Conservation (phyloP, 805 yeast species). For the Candida khao-thaluensis region DNA sequence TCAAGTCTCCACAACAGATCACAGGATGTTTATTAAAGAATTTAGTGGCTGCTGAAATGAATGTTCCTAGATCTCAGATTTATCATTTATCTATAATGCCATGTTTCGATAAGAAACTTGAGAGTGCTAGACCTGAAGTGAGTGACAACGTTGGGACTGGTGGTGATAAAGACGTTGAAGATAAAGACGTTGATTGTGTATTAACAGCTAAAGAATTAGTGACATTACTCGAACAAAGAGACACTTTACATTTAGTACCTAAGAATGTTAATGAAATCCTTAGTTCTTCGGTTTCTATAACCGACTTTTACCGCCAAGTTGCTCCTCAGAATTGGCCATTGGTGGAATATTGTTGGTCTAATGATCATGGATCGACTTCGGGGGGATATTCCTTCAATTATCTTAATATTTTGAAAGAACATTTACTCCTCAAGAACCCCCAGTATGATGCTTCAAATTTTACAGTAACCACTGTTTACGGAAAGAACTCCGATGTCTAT, state of each 20-base stretch:
- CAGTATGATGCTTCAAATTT: slow-evolving; percentile 20
- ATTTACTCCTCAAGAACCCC: slow-evolving; percentile 20
- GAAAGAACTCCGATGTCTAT: slow-evolving; percentile 74
- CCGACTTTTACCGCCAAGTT: slow-evolving; percentile 23
- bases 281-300: slow-evolving; percentile 12
- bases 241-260: slow-evolving; percentile 34
- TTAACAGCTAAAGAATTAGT: slow-evolving; percentile 86
- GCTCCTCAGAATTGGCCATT: slow-evolving; percentile 68
- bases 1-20: slow-evolving; percentile 90
- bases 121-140: slow-evolving; percentile 82
- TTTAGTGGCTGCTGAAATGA: slow-evolving; percentile 33
- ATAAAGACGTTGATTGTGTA: slow-evolving; percentile 84
- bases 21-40: slow-evolving; percentile 77
- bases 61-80: slow-evolving; percentile 38
- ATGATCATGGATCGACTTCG: slow-evolving; percentile 75
- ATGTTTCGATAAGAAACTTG: slow-evolving; percentile 93
- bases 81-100: slow-evolving; percentile 94
- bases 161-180: too few species aligned
- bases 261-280: slow-evolving; percentile 13
- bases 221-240: slow-evolving; percentile 58
- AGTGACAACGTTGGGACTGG: too few species aligned
- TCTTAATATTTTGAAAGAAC: slow-evolving; percentile 39
- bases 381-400: slow-evolving; percentile 88
- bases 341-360: slow-evolving; percentile 61
- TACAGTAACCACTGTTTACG: slow-evolving; percentile 44